Conservation (phyloP, 192 early-diverging fungal genomes). For the Spizellomyces punctatus region DNA sequence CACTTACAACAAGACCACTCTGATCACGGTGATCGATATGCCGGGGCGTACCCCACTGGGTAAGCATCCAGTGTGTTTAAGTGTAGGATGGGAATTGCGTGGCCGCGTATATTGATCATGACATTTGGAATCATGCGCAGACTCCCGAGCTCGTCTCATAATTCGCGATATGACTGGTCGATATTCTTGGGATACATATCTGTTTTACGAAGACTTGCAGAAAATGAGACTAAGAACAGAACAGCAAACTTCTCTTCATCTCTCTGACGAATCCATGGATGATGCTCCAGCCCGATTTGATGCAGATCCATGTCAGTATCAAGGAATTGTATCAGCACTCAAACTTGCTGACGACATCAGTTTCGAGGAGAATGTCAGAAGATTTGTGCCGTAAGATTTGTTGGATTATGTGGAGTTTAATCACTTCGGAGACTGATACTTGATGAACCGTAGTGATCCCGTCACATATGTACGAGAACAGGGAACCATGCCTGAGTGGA, state of each 20-base stretch:
- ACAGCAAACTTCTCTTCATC: background rate
- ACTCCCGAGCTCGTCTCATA: slow-evolving; percentile 58
- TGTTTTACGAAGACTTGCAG: slow-evolving; percentile 64
- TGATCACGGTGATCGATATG: slow-evolving; percentile 74
- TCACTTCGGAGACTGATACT: too few relatives aligned
- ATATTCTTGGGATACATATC: slow-evolving; percentile 77
- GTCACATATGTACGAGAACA: slow-evolving; percentile 34
- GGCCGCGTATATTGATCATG: background rate
- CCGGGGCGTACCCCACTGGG: slow-evolving; percentile 44
- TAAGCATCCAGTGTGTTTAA: slow-evolving; percentile 13
- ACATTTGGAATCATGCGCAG: slow-evolving; percentile 22
- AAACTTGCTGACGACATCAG: slow-evolving; percentile 28
- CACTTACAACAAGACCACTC: slow-evolving; percentile 68
- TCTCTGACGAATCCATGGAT: background rate
- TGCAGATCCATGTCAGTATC: slow-evolving; percentile 26
- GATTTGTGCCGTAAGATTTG: slow-evolving; percentile 21
- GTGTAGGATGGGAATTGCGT: background rate
- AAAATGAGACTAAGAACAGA: slow-evolving; percentile 38
- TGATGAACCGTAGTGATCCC: slow-evolving; percentile 19
- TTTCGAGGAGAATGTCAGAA: slow-evolving; percentile 19
- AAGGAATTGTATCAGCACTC: slow-evolving; percentile 27
- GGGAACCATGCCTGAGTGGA: slow-evolving; percentile 44
- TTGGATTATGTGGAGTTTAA: background rate
- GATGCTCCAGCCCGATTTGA: slow-evolving; percentile 27
- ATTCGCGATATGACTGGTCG: slow-evolving; percentile 77